Evolutionary conservation across 208 protist genomes (phyloP), one percentile per base, ranked within the genome.

Genomic region (Strigomonas culicis): DNA sequence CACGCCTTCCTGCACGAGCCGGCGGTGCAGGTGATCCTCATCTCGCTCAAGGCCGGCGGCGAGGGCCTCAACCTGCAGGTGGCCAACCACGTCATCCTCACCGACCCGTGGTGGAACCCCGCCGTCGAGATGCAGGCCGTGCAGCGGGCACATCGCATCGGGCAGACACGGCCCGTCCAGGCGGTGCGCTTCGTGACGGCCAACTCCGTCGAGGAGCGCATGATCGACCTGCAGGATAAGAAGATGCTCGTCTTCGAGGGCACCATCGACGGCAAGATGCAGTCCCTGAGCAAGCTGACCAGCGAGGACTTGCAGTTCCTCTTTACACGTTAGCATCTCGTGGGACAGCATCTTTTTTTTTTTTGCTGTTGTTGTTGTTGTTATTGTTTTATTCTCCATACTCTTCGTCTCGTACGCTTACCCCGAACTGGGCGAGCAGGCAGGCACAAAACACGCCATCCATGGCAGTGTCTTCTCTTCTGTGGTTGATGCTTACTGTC

Each of bases 41-140:
- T 99, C n/a, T 98, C 92, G 17, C 98, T 99, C 2, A 96, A 98
- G 55, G 98, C 98, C 0, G 98, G 98, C 61, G 98, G 98, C 19
- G 86, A 99, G 27, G 98, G 98, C 68, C 97, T 99, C 61, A 99
- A 99, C 71, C 69, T 99, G 47, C 94, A 98, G 57, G 92, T 98
- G 6, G 98, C 98, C 28, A 98, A 99, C 79, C 92, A 96, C 30
- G 98, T 99, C 36, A 93, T 99, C 56, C 74, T 99, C n/a, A 98
- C 93, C 65, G 98, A 99, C 74, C 90, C 81, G 34, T 99, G 99
- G 85, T 99, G 96, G 95, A 99, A 99, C 79, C 92, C 92, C 13
- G 94, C 98, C 51, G 91, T 97, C 52, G 98, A 99, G 77, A 89
- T 99, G 79, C 98, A 99, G 75, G 98, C 98, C 10, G 86, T 98